phyloP scores from a whole-genome alignment of 2,329 filamentous ascomycete species.

The Xylaria digitata region DNA sequence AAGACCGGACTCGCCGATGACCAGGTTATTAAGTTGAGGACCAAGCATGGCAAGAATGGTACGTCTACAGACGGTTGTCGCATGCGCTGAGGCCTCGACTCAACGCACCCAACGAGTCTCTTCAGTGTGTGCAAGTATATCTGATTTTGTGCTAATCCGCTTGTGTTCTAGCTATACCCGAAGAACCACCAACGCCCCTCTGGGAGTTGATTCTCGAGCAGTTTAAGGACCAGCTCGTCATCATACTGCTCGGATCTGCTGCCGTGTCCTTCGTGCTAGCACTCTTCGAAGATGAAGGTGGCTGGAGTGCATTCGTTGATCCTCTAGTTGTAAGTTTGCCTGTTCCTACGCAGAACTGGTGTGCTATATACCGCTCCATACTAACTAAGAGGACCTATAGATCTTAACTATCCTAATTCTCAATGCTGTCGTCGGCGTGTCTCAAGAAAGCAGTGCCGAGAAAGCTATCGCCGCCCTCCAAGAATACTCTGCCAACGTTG shows the following conservation, averaged over 20 bases:
- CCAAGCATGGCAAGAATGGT: constrained; percentile 76
- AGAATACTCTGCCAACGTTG: constrained; percentile 98
- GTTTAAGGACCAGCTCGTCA: constrained; percentile 98
- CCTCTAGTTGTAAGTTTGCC: constrained; percentile 81
- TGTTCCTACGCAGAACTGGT: constrained; percentile 5
- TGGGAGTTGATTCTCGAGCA: constrained; percentile 98
- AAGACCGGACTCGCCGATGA: constrained; percentile 66
- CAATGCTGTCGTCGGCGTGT: constrained; percentile 96
- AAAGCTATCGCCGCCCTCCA: constrained; percentile 98
- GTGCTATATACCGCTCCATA: constrained; percentile 15
- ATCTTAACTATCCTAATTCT: constrained; percentile 97
- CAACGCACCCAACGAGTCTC: neutral
- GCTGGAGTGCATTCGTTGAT: constrained; percentile 97
- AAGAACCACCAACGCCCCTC: constrained; percentile 94
- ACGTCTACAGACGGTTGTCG: constrained; percentile 47
- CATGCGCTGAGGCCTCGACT: constrained; percentile 34
- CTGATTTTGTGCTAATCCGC: constrained; percentile 28
- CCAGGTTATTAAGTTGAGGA: constrained; percentile 66
- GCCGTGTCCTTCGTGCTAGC: constrained; percentile 93
- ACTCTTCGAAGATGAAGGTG: constrained; percentile 90
- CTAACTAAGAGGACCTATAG: constrained; percentile 57
- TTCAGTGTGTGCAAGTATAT: constrained; percentile 14
- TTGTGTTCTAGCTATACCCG: constrained; percentile 66
- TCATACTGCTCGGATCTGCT: constrained; percentile 93
- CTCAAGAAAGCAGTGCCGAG: constrained; percentile 97